A percentile compares a stretch with the other conserved stretches of the same genome.
These are phyloP conservation scores for Berkeleyomyces basicola DNA, from an alignment of 2,329 filamentous ascomycete species.

Conservation along the genomic window DNA sequence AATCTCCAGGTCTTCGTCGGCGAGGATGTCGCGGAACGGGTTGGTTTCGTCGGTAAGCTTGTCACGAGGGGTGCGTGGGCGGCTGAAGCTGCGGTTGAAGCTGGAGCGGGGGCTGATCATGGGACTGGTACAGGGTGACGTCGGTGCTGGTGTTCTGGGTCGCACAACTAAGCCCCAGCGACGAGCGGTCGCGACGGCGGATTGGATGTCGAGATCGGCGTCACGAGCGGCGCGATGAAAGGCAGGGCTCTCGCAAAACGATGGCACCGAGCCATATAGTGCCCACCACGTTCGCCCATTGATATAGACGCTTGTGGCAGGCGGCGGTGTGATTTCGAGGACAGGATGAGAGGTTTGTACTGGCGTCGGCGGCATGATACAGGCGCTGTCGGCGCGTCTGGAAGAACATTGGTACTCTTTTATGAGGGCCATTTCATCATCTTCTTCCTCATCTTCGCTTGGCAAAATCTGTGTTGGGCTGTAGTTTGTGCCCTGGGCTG, in stretches of 20 bases:
- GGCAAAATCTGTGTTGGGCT: too few relatives aligned
- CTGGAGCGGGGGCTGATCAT: neutral
- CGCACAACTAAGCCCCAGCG: slow-evolving; percentile 10
- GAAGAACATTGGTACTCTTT: neutral
- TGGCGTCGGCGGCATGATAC: neutral
- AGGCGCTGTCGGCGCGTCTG: neutral
- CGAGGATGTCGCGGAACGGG: slow-evolving; percentile 9
- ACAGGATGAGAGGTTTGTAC: neutral
- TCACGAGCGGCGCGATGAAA: slow-evolving; percentile 9
- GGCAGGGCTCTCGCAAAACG: slow-evolving; percentile 4
- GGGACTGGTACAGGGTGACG: neutral
- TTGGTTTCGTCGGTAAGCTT: neutral
- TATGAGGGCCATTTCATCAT: neutral
- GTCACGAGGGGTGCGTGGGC: neutral
- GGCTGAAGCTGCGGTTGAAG: neutral
- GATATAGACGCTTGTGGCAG: slow-evolving; percentile 3
- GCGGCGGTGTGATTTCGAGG: neutral
- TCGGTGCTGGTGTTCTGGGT: neutral
- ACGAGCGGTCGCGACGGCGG: slow-evolving; percentile 7
- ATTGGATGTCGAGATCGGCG: slow-evolving; percentile 6
- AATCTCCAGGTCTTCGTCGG: slow-evolving; percentile 10
- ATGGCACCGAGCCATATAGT: slow-evolving; percentile 6
- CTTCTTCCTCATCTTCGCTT: neutral
- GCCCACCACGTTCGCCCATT: slow-evolving; percentile 9
- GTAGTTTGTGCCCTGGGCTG: neutral